phyloP scores from a whole-genome alignment of 768 basidiomycete genomes.

The Daedalea quercina region DNA sequence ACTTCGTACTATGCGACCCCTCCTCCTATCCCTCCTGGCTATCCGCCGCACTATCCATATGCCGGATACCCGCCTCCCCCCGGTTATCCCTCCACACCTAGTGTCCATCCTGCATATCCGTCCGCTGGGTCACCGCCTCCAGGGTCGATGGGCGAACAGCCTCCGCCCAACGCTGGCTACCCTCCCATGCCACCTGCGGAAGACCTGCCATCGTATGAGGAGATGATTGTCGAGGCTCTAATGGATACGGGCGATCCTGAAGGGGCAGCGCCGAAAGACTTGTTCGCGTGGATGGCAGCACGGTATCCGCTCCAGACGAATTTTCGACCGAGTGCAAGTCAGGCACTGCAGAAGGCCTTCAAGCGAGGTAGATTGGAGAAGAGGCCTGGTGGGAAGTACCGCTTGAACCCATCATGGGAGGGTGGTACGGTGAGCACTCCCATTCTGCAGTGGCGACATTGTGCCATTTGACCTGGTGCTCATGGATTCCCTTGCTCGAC shows the following conservation, averaged over 20 bases:
- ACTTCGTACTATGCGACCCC: slow-evolving; percentile 56
- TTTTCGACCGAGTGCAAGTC: slow-evolving; percentile 84
- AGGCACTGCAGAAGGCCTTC: slow-evolving; percentile 82
- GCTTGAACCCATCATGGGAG: slow-evolving; percentile 72
- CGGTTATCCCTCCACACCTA: slow-evolving; percentile 21
- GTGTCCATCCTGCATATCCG: slow-evolving; percentile 20
- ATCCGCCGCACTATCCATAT: slow-evolving; percentile 35
- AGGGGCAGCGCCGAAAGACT: slow-evolving; percentile 74
- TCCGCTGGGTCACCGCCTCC: slow-evolving; percentile 21
- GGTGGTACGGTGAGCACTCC: slow-evolving; percentile 61
- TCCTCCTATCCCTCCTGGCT: slow-evolving; percentile 20
- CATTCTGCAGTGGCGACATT: not conserved
- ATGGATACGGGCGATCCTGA: slow-evolving; percentile 60
- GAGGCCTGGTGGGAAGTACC: slow-evolving; percentile 63
- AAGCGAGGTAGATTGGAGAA: slow-evolving; percentile 80
- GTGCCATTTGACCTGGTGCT: not conserved
- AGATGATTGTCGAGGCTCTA: slow-evolving; percentile 85
- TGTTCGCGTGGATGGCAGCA: slow-evolving; percentile 80
- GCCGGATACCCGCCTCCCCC: slow-evolving; percentile 22
- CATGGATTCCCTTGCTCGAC: slow-evolving; percentile 1
- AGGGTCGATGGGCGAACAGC: slow-evolving; percentile 9
- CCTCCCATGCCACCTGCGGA: slow-evolving; percentile 25
- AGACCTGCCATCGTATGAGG: slow-evolving; percentile 84
- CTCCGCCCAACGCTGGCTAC: slow-evolving; percentile 5
- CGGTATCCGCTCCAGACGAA: slow-evolving; percentile 83